A percentile compares a stretch with the other conserved stretches of the same genome.
These are phyloP conservation scores for Stereocaulon alpinum DNA, from an alignment of 495 filamentous ascomycete genomes.

Conservation along the genomic window DNA sequence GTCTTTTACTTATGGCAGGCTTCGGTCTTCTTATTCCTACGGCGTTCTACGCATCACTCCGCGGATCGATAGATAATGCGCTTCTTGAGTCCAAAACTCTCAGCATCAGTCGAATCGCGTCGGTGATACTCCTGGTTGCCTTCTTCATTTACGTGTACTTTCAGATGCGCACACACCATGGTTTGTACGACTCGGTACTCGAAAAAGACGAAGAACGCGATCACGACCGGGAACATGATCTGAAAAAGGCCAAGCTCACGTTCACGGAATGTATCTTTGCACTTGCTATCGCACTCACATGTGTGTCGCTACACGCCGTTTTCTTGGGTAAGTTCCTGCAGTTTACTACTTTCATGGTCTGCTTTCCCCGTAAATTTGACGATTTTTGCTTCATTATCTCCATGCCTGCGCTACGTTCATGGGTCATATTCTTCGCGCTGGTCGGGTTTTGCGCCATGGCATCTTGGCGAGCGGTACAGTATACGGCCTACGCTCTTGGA, in stretches of 20 bases:
- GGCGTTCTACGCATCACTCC: slow-evolving; percentile 59
- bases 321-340: slow-evolving; percentile 38
- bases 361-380: not conserved
- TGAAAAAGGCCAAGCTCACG: slow-evolving; percentile 60
- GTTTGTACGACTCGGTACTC: slow-evolving; percentile 63
- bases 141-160: slow-evolving; percentile 69
- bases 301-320: slow-evolving; percentile 71
- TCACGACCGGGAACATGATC: slow-evolving; percentile 55
- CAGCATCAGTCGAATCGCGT: slow-evolving; percentile 62
- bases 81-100: slow-evolving; percentile 42
- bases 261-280: slow-evolving; percentile 64
- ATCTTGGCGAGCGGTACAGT: too few species aligned
- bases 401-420: not conserved
- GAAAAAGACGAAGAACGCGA: slow-evolving; percentile 62
- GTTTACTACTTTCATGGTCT: not conserved
- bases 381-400: not conserved
- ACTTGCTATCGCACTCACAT: slow-evolving; percentile 53
- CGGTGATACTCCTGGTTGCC: slow-evolving; percentile 69
- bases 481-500: too few species aligned
- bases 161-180: slow-evolving; percentile 73
- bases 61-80: slow-evolving; percentile 28
- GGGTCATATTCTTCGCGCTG: too few species aligned
- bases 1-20: slow-evolving; percentile 69
- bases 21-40: slow-evolving; percentile 76
- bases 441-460: too few species aligned